Evolutionary conservation across 192 early-diverging fungal genomes (phyloP), one percentile per base, ranked within the genome.

Genomic region (Backusella morwellensis): DNA sequence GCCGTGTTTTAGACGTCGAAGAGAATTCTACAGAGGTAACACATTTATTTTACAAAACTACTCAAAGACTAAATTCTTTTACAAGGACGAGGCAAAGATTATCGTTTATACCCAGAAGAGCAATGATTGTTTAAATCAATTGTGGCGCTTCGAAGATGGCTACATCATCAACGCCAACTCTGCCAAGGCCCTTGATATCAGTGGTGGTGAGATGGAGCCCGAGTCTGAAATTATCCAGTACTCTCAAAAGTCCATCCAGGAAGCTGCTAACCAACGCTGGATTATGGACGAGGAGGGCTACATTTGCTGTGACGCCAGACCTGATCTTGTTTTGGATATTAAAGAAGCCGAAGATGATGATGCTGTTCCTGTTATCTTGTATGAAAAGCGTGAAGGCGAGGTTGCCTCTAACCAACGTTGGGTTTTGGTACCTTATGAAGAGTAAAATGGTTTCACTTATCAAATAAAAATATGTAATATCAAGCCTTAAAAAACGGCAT

Each of bases 171-270:
- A 77, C 47, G 69, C 63, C 42, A 78, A 78, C 19, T 73, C 71
- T 68, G 77, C 63, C 29, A 78, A 78, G 63, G 77, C 35, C n/a
- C 72, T 78, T n/a, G 77, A 78, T 32, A 78, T 78, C 63, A 42
- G 50, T 36, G 77, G 77, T 17, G 77, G 77, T 21, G 21, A 78
- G n/a, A 78, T 78, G 34, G 26, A 68, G 11, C 29, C 17, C 15
- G 72, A 78, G 35, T 38, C 77, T 38, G 19, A 68, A 26, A 73
- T 73, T 35, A 72, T 72, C 34, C 72, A 74, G 36, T 78, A 66
- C 29, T 26, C 59, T 35, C 71, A 78, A 52, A 78, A 78, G 29
- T n/a, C 23, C 0, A 32, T 21, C 17, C 63, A 73, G 19, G 71
- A 73, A 26, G 42, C 77, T 35, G 63, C 71, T 21, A 78, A 78